phyloP scores from a whole-genome alignment of 345 rosid species.

The Aurinia saxatilis region DNA sequence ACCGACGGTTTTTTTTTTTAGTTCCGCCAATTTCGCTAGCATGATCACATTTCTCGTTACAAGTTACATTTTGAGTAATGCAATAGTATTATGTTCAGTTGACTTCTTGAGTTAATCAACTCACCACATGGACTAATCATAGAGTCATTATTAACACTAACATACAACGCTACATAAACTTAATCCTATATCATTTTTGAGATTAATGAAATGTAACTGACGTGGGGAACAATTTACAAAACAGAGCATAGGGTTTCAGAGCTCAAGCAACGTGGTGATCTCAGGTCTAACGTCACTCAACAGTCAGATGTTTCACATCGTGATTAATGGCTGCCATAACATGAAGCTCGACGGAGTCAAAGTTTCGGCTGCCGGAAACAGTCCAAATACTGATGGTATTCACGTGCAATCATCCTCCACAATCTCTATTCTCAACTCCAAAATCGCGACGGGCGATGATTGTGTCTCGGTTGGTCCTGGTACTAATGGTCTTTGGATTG shows the following conservation, averaged over 20 bases:
- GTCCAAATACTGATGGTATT: conserved; percentile 82
- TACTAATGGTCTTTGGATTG: conserved; percentile 43
- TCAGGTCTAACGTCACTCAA: conserved; percentile 46
- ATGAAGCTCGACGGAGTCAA: conserved; percentile 41
- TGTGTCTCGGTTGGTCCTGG: conserved; percentile 70
- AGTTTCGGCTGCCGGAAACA: conserved; percentile 41
- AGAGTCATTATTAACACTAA: background rate
- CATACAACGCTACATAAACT: background rate
- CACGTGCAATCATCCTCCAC: conserved; percentile 45
- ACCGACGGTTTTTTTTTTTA: background rate
- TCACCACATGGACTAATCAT: conserved; percentile 7
- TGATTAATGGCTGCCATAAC: conserved; percentile 46
- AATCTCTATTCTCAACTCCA: conserved; percentile 39
- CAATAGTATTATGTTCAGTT: background rate
- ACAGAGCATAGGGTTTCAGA: conserved; percentile 45
- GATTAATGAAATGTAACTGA: background rate
- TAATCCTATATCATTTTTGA: background rate
- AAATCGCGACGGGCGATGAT: conserved; percentile 55
- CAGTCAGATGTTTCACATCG: conserved; percentile 61
- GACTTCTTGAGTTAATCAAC: conserved; percentile 1
- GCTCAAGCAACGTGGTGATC: conserved; percentile 45
- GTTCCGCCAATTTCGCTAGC: background rate
- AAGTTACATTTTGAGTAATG: background rate
- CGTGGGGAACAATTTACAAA: background rate
- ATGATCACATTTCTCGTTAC: conserved; percentile 3